Conservation (phyloP, 352 stramenopile genomes). For the Phytopythium helicoides region DNA sequence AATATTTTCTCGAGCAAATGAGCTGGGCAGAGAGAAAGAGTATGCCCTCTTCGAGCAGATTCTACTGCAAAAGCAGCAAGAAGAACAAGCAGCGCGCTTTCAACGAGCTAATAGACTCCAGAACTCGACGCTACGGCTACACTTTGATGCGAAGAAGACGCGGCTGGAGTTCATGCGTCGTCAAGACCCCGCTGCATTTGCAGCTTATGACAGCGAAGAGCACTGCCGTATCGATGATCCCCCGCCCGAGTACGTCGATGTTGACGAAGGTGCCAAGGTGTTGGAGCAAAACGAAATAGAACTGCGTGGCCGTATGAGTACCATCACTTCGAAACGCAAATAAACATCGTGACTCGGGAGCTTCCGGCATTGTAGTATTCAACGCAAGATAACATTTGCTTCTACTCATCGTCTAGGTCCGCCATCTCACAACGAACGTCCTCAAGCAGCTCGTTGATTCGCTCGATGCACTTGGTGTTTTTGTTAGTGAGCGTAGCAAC, state of each 20-base stretch:
- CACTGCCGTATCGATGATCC: conserved; percentile 44
- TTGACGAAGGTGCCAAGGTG: conserved; percentile 33
- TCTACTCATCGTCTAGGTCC: conserved; percentile 39
- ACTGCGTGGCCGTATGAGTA: conserved; percentile 51
- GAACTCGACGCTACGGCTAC: conserved; percentile 74
- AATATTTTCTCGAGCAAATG: conserved; percentile 26
- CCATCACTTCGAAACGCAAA: conserved; percentile 28
- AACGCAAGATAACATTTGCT: too few species aligned
- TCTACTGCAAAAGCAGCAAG: conserved; percentile 63
- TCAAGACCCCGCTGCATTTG: conserved; percentile 55
- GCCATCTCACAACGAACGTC: conserved; percentile 55
- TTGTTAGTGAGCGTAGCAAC: conserved; percentile 47
- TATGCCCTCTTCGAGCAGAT: conserved; percentile 52
- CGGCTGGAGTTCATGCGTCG: conserved; percentile 65
- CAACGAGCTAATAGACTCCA: conserved; percentile 47
- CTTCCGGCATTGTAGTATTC: conserved; percentile 4
- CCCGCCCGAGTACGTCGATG: conserved; percentile 40
- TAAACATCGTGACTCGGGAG: not conserved
- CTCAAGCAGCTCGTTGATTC: conserved; percentile 81
- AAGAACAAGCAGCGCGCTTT: conserved; percentile 58
- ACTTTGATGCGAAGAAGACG: conserved; percentile 73
- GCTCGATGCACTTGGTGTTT: conserved; percentile 58
- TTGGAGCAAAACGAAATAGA: conserved; percentile 54
- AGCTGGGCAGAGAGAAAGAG: conserved; percentile 20
- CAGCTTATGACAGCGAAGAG: conserved; percentile 44